Percentiles rank a stretch among this genome's conserved stretches.
These are phyloP conservation scores for Salix dunnii DNA, from an alignment of 345 rosid species.

Conservation along the genomic window DNA sequence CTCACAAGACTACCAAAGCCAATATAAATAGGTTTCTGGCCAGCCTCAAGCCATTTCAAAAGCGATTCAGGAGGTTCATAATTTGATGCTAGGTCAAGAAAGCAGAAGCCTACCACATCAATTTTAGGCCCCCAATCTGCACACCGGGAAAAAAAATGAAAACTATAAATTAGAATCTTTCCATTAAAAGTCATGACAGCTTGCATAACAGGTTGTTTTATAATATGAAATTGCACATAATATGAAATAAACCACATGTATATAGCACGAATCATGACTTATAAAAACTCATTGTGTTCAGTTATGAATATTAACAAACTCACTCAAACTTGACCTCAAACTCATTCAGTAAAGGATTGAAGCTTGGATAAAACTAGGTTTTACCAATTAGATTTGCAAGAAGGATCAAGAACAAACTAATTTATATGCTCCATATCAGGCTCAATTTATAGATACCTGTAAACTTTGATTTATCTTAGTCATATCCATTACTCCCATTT, in stretches of 20 bases:
- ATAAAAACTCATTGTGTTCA: background rate
- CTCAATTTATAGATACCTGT: background rate
- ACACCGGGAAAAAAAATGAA: slow-evolving; percentile 11
- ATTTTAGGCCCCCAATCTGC: slow-evolving; percentile 96
- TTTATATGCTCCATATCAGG: background rate
- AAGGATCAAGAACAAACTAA: background rate
- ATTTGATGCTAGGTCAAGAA: slow-evolving; percentile 96
- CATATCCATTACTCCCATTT: background rate
- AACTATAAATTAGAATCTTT: slow-evolving; percentile 18
- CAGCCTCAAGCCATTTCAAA: slow-evolving; percentile 87
- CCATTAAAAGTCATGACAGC: background rate
- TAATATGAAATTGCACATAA: background rate
- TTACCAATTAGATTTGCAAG: background rate
- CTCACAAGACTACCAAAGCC: slow-evolving; percentile 99
- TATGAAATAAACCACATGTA: background rate
- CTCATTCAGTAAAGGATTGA: background rate
- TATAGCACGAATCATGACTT: background rate
- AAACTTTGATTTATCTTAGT: background rate
- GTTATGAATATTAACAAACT: background rate
- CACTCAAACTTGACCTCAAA: background rate
- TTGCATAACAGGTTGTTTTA: background rate
- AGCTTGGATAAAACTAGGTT: background rate
- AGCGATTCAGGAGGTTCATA: slow-evolving; percentile 92
- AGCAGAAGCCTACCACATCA: slow-evolving; percentile 97
- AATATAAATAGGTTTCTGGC: slow-evolving; percentile 83